These are phyloP conservation scores for Pestalotiopsis sp. DNA, from an alignment of 2,329 filamentous ascomycete genomes.

Conservation along the genomic window DNA sequence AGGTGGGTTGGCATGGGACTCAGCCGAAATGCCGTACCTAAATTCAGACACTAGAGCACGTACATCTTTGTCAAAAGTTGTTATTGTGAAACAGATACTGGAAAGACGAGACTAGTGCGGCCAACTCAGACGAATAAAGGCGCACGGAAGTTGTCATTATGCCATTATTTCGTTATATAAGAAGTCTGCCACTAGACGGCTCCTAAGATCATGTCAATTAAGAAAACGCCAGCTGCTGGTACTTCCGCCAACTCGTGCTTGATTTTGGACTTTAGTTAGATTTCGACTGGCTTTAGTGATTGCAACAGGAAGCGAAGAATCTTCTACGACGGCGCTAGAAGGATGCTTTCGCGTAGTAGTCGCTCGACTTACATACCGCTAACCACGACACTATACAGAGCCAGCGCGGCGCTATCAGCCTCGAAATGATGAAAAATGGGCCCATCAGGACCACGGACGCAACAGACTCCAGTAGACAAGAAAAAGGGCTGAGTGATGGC, in stretches of 20 bases:
- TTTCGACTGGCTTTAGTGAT: neutral
- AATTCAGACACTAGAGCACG: neutral
- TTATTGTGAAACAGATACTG: neutral
- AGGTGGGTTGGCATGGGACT: neutral
- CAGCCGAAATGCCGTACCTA: neutral
- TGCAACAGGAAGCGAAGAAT: neutral
- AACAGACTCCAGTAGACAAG: neutral
- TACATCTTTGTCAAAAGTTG: neutral
- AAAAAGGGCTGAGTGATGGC: neutral
- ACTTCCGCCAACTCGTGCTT: neutral
- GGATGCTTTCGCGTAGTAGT: neutral
- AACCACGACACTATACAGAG: neutral
- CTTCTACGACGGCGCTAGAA: neutral
- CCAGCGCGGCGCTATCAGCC: constrained; percentile 5
- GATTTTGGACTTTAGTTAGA: neutral
- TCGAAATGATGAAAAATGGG: constrained; percentile 6
- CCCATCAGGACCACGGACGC: neutral
- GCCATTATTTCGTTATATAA: neutral
- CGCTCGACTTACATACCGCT: neutral
- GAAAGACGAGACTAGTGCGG: constrained; percentile 1
- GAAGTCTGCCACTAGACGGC: neutral
- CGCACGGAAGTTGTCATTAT: neutral
- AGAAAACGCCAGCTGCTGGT: neutral
- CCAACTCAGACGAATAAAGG: neutral
- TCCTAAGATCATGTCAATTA: neutral